phyloP scores from a whole-genome alignment of 768 basidiomycete species.

The Lactifluus rugatus region DNA sequence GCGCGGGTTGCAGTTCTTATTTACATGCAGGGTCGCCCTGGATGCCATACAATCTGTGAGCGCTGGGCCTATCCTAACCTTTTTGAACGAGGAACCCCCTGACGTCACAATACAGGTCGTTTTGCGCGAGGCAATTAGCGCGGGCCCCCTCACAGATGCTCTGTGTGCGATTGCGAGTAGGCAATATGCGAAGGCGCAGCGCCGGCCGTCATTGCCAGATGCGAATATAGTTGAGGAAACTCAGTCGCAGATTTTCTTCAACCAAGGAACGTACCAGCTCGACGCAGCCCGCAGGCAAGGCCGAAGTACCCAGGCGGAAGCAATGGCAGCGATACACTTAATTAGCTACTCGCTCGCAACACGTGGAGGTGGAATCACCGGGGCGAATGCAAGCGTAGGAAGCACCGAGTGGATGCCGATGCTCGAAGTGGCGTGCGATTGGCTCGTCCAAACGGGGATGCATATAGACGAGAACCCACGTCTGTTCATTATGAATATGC shows the following conservation, averaged over 20 bases:
- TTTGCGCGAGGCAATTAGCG: conserved; percentile 7
- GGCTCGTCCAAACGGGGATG: conserved; percentile 62
- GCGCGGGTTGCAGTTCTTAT: conserved; percentile 54
- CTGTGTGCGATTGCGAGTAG: conserved; percentile 19
- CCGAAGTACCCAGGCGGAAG: conserved; percentile 47
- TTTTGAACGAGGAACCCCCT: not conserved
- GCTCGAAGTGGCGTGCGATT: conserved; percentile 64
- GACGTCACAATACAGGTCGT: conserved; percentile 9
- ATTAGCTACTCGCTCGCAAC: conserved; percentile 51
- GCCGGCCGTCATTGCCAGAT: conserved; percentile 6
- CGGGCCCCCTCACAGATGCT: conserved; percentile 14
- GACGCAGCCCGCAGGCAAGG: conserved; percentile 16
- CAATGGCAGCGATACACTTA: conserved; percentile 69
- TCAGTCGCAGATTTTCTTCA: conserved; percentile 17
- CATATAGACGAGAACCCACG: conserved; percentile 56
- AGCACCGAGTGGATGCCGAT: conserved; percentile 59
- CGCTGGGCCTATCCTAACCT: conserved; percentile 5
- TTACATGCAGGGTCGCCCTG: conserved; percentile 51
- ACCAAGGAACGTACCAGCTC: conserved; percentile 17
- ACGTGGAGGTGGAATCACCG: conserved; percentile 36
- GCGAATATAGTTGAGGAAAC: conserved; percentile 7
- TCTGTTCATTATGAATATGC: conserved; percentile 46
- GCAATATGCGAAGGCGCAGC: conserved; percentile 14
- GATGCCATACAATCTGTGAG: conserved; percentile 60
- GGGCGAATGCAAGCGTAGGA: conserved; percentile 30